Evolutionary conservation across 441 rosid species (phyloP), one percentile per base, ranked within the genome.

Genomic region (Populus tomentosa): DNA sequence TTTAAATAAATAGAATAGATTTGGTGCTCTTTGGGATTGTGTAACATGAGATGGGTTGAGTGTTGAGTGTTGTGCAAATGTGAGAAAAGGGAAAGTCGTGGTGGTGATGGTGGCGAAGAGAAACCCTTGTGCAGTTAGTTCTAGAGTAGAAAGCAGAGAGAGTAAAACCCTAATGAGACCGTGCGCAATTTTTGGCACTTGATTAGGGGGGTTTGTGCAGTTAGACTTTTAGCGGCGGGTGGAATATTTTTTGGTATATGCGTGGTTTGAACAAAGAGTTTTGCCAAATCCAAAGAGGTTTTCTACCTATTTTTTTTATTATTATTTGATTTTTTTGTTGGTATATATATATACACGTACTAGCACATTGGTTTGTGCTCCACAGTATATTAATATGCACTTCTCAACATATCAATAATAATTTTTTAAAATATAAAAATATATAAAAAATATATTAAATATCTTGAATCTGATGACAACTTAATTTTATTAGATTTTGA

Each of bases 211-310:
- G 10, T 1, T 21, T 62, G 23, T 62, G 66, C 13, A 24, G 66
- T 62, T 46, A 46, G 56, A 62, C 28, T n/a, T 24, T 21, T 59
- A 33, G 36, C 26, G 11, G 38, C 24, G 7, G 16, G 24, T 30
- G 71, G 75, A 53, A 71, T 46, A 67, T 61, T 64, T 38, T 24
- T 35, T 40, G 21, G 67, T 35, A 11, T 5, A 64, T 56, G 80
- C 80, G 80, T 73, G 56, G 42, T 30, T 73, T 76, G 71, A 67
- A 79, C 80, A 66, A 66, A 59, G 9, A 56, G 16, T 3, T 40
- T 33, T 6, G 36, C 36, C 36, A 33, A 6, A 33, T 46, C 8
- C 16, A 26, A 66, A 28, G n/a, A 10, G 20, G 69, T 16, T 56
- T 56, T 56, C 18, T 13, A n/a, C 20, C 10, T n/a, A n/a, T n/a